Evolutionary conservation across 164 flowering plant species (phyloP).

Genomic region (Macadamia integrifolia): DNA sequence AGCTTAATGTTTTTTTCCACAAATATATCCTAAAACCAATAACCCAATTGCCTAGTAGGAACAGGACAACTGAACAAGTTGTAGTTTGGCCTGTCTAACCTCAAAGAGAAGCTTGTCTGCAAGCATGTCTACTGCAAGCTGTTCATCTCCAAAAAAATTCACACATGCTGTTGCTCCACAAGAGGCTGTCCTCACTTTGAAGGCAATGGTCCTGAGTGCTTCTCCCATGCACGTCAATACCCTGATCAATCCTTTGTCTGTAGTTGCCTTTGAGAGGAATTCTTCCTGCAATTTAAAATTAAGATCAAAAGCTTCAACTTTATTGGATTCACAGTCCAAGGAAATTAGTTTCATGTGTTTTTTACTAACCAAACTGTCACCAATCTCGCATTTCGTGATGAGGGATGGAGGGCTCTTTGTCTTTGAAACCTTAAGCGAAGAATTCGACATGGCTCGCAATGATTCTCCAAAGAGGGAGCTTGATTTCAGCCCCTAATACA

Average conservation of each 20-base stretch:
- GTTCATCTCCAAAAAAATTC: constrained; percentile 95
- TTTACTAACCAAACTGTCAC: constrained; percentile 76
- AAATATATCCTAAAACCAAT: background rate
- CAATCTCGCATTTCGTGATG: constrained; percentile 69
- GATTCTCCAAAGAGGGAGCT: constrained; percentile 80
- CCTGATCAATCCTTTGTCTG: constrained; percentile 85
- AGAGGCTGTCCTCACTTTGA: constrained; percentile 95
- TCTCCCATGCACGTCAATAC: constrained; percentile 92
- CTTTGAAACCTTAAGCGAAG: constrained; percentile 44
- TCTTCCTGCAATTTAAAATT: constrained; percentile 55
- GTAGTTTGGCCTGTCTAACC: constrained; percentile 27
- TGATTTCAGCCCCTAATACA: constrained; percentile 54
- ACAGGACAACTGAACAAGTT: background rate
- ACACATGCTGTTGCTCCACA: constrained; percentile 97
- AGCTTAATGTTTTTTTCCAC: no score
- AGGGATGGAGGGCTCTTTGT: constrained; percentile 30
- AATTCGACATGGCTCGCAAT: constrained; percentile 37
- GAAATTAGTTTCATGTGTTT: background rate
- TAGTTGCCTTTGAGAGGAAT: constrained; percentile 75
- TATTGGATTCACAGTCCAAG: background rate
- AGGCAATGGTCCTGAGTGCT: constrained; percentile 87
- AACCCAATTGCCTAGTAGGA: no score
- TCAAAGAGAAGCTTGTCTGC: constrained; percentile 90
- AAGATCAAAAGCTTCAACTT: background rate
- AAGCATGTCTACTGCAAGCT: constrained; percentile 95